These are phyloP conservation scores for Geranomyces michiganensis DNA, from an alignment of 192 early-diverging fungal species.

Conservation along the genomic window DNA sequence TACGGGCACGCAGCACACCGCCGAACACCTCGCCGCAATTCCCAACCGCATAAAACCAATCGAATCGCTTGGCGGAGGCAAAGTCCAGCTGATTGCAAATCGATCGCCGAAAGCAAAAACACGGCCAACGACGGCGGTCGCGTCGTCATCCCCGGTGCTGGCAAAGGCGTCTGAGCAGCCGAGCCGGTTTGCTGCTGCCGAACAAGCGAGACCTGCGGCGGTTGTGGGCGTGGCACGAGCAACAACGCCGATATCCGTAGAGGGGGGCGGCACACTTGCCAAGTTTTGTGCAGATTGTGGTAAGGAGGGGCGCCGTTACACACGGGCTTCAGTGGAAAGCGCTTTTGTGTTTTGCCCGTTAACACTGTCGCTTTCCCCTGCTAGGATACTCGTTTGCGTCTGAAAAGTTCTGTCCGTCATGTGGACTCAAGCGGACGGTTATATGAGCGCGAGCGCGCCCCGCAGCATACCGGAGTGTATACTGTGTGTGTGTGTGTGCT, in stretches of 20 bases:
- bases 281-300: conserved; percentile 36
- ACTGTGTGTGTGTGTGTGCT: no score
- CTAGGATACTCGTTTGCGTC: background rate
- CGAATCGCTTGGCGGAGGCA: conserved; percentile 7
- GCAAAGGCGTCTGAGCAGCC: conserved; percentile 1
- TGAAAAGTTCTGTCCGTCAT: conserved; percentile 33
- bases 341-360: no score
- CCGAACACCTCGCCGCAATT: background rate
- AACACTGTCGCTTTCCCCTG: no score
- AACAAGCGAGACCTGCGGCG: conserved; percentile 10
- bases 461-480: no score
- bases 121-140: conserved; percentile 2
- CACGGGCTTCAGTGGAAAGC: no score
- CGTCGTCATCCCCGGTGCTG: background rate
- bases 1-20: background rate
- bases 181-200: background rate
- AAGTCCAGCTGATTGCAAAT: conserved; percentile 17
- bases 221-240: background rate
- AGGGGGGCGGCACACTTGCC: background rate
- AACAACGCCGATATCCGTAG: background rate
- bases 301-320: no score
- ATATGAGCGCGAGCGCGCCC: background rate
- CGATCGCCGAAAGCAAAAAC: conserved; percentile 2
- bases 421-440: conserved; percentile 21
- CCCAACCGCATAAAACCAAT: background rate